Conservation (phyloP, 176 grass and related monocot species). For the Canna indica region DNA sequence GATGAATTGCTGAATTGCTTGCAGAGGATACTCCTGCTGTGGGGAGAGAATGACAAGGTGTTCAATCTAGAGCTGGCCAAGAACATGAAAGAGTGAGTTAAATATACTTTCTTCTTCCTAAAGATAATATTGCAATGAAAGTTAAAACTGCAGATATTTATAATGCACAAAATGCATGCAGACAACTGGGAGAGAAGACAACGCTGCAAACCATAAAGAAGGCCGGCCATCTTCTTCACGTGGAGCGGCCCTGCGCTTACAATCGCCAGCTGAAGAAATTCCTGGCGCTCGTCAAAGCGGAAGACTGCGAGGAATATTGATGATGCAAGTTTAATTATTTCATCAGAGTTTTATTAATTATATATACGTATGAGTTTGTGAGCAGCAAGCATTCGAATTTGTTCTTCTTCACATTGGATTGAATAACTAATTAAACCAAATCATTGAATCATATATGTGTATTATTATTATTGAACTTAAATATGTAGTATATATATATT, state of each 20-base stretch:
- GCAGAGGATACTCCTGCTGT: constrained; percentile 79
- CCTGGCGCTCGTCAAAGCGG: constrained; percentile 12
- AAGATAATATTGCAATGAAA: neutral
- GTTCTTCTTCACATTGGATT: too few species aligned
- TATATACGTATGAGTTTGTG: too few species aligned
- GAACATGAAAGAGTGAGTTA: constrained; percentile 72
- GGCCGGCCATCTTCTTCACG: constrained; percentile 68
- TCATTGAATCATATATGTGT: too few species aligned
- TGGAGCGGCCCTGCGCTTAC: constrained; percentile 74
- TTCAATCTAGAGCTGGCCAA: constrained; percentile 71
- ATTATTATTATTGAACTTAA: too few species aligned
- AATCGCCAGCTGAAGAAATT: constrained; percentile 57
- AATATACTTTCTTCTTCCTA: neutral
- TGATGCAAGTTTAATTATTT: too few species aligned
- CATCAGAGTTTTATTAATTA: too few species aligned
- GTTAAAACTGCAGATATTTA: neutral
- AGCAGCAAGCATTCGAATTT: too few species aligned
- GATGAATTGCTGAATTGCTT: neutral
- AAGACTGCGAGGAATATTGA: too few species aligned
- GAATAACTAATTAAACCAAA: too few species aligned
- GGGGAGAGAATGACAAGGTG: constrained; percentile 86
- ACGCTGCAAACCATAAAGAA: constrained; percentile 58
- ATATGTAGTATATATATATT: too few species aligned
- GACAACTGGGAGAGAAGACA: constrained; percentile 68
- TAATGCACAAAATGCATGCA: constrained; percentile 9